Conservation (phyloP, 2,329 filamentous ascomycete genomes). For the Aspergillus sp. region DNA sequence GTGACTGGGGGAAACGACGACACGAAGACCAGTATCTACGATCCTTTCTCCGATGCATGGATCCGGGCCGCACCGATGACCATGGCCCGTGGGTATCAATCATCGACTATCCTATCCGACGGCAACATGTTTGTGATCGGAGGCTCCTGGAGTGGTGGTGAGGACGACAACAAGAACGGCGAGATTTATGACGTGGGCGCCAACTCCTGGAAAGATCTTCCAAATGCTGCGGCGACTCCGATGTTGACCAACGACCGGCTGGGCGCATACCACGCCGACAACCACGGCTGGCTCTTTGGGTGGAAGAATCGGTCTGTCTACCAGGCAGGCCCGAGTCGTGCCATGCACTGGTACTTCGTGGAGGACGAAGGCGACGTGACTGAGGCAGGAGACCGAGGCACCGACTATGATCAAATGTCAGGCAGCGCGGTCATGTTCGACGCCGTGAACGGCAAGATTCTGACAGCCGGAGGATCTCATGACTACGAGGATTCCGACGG, state of each 20-base stretch:
- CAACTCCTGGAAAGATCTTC: not conserved
- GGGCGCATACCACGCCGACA: slow-evolving; percentile 1
- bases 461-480: slow-evolving; percentile 1
- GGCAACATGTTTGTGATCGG: slow-evolving; percentile 7
- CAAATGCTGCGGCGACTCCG: not conserved
- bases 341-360: slow-evolving; percentile 8
- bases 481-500: slow-evolving; percentile 4
- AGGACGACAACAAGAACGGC: not conserved
- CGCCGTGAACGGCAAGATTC: not conserved
- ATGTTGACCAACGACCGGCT: slow-evolving; percentile 4
- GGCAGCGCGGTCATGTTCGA: slow-evolving; percentile 10
- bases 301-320: slow-evolving; percentile 6
- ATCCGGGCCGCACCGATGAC: not conserved
- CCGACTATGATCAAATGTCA: slow-evolving; percentile 4
- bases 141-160: slow-evolving; percentile 1
- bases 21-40: slow-evolving; percentile 4
- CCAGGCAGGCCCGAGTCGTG: slow-evolving; percentile 6
- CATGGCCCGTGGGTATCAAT: slow-evolving; percentile 3
- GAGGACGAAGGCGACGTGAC: not conserved
- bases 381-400: not conserved
- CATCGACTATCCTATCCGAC: slow-evolving; percentile 4
- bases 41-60: not conserved
- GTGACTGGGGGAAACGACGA: slow-evolving; percentile 6
- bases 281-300: slow-evolving; percentile 10
- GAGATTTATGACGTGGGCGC: not conserved